Percentiles rank a stretch among this genome's conserved stretches.
Conservation (phyloP, 139 green algal genomes). For the Auxenochlorella pyrenoidosa region DNA sequence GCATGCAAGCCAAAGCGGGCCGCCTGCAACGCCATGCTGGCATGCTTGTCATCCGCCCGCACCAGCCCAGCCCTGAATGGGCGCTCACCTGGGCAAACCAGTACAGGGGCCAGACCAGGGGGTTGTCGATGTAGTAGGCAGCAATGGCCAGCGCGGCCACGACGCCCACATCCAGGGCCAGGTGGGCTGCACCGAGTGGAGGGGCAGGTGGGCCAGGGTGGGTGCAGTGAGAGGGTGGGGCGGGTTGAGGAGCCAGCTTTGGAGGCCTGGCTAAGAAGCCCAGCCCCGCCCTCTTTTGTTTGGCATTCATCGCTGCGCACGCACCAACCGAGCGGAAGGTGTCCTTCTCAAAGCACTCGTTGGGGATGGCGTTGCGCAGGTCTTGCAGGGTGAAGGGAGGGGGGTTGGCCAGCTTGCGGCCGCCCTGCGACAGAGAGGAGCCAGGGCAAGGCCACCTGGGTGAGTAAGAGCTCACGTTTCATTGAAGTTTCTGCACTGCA, state of each 20-base stretch:
- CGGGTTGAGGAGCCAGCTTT: neutral
- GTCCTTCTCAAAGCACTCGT: constrained; percentile 86
- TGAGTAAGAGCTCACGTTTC: too few relatives aligned
- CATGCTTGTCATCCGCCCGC: too few relatives aligned
- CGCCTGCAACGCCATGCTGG: too few relatives aligned
- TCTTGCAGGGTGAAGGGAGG: constrained; percentile 87
- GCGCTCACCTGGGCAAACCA: constrained; percentile 74
- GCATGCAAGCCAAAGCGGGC: too few relatives aligned
- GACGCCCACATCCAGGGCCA: constrained; percentile 86
- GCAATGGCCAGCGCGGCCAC: constrained; percentile 82
- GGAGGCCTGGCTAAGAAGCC: too few relatives aligned
- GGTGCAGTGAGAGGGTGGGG: neutral
- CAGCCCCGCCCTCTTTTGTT: too few relatives aligned
- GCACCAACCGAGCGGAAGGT: constrained; percentile 66
- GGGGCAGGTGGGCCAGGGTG: neutral
- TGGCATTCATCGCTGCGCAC: too few relatives aligned
- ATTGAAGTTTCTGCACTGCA: too few relatives aligned
- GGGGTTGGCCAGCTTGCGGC: constrained; percentile 58
- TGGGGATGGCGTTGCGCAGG: constrained; percentile 85
- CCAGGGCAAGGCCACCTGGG: neutral
- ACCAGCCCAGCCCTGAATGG: too few relatives aligned
- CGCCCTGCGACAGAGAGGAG: constrained; percentile 32
- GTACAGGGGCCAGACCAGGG: constrained; percentile 92
- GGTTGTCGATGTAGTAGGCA: constrained; percentile 73
- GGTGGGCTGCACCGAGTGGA: constrained; percentile 52